Base-by-base conservation (phyloP, 257 asterid genomes). In the Thymus mandschuricus region DNA sequence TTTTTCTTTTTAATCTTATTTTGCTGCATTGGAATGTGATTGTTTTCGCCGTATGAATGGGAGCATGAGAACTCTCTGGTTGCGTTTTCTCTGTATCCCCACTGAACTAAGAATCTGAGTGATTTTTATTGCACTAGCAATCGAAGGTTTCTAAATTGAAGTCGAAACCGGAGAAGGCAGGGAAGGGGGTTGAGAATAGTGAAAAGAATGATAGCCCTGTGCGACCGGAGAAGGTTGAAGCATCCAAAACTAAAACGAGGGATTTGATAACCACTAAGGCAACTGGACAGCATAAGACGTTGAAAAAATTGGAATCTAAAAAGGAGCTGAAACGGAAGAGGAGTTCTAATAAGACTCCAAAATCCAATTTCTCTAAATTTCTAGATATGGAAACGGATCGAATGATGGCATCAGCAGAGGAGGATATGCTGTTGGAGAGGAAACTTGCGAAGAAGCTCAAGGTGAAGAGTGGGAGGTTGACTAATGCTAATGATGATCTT, bases 371-470 rank as follows among this genome's bases (percentile, higher is more conserved):
- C 80, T 76, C 68, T 54, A 80, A 90, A 71, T 84, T 74, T 46
- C 83, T 93, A 52, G 78, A 83, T 50, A 79, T 83, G 92, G 96
- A 93, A 64, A 83, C 29, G 82, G 75, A 60, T 57, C 88, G 85
- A 41, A 62, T 66, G 44, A 35, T 54, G 64, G 8, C 73, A 51
- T 84, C 82, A 2, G 84, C 80, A 4, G 81, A 86, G 73, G 85
- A 84, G 60, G 94, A 93, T 78, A 35, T 88, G 79, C 79, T 40
- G 76, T 75, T 83, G 41, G 96, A 94, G 85, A 86, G 71, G 78
- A 86, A 82, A 80, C 90, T 91, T n/a, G 96, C 91, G 0, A 85
- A 89, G 91, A 93, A 81, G 80, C 96, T 89, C 64, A 93, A 82
- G 84, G 79, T 89, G 79, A 91, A 89, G 75, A 80, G 78, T 60